Percentiles rank a stretch among this genome's conserved stretches.
phyloP scores from a whole-genome alignment of 2,329 filamentous ascomycete genomes.

The Pyricularia grisea region DNA sequence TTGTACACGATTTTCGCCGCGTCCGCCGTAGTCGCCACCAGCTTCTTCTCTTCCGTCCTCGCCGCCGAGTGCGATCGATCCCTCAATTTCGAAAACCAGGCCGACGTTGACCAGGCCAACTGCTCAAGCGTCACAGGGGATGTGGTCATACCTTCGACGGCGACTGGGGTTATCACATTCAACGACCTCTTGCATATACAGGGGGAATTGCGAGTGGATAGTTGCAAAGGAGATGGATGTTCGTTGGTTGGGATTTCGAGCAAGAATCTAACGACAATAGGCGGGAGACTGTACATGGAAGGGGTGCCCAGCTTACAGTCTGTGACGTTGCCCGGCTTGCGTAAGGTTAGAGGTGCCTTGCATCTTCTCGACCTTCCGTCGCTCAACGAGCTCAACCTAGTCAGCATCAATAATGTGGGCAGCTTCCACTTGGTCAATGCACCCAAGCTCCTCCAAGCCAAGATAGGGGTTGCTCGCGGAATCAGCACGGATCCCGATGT shows the following conservation, averaged over 20 bases:
- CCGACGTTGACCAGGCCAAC: constrained; percentile 4
- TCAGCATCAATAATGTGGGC: constrained; percentile 4
- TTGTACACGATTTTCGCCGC: constrained; percentile 4
- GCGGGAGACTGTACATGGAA: neutral
- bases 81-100: neutral
- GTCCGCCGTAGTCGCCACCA: neutral
- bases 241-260: neutral
- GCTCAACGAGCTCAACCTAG: neutral
- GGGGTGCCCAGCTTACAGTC: neutral
- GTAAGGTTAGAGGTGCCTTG: neutral
- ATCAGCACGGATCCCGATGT: neutral
- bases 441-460: neutral
- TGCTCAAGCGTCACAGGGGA: neutral
- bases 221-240: neutral
- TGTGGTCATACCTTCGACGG: constrained; percentile 1
- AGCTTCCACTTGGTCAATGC: constrained; percentile 2
- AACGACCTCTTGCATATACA: neutral
- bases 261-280: neutral
- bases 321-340: neutral
- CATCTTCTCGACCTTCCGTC: neutral
- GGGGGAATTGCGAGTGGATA: neutral
- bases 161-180: constrained; percentile 1
- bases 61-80: neutral
- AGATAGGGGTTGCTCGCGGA: neutral
- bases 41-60: neutral